These are phyloP conservation scores for Penicillium digitatum DNA, from an alignment of 2,329 filamentous ascomycete species.

Conservation along the genomic window DNA sequence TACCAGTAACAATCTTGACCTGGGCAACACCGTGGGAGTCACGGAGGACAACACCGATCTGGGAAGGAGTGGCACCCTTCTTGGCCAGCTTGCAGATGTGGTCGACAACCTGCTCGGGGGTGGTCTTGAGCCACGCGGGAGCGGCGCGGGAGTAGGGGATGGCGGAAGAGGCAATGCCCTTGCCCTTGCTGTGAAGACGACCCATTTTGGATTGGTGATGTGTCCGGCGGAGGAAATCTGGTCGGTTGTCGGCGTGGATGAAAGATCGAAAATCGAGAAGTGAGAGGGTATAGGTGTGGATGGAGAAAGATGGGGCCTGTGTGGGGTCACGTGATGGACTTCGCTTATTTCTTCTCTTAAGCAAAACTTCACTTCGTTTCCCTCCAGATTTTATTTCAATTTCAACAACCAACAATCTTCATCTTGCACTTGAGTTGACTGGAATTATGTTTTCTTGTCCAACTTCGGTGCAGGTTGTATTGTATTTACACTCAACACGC, in stretches of 20 bases:
- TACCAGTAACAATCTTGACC: constrained; percentile 96
- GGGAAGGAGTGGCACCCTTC: constrained; percentile 97
- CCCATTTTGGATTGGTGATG: constrained; percentile 42
- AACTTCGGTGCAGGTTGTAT: background rate
- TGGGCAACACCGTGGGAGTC: constrained; percentile 98
- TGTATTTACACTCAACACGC: background rate
- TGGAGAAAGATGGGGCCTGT: constrained; percentile 18
- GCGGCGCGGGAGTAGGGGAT: constrained; percentile 93
- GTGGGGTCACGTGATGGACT: constrained; percentile 33
- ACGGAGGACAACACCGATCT: constrained; percentile 98
- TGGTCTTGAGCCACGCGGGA: constrained; percentile 97
- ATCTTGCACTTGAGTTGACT: constrained; percentile 3
- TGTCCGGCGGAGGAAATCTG: constrained; percentile 27
- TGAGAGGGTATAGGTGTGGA: constrained; percentile 12
- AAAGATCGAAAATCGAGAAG: constrained; percentile 16
- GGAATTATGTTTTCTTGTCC: constrained; percentile 14
- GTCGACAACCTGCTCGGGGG: constrained; percentile 95
- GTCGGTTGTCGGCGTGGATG: constrained; percentile 35
- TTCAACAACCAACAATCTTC: background rate
- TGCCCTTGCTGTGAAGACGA: constrained; percentile 98
- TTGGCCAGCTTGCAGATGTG: constrained; percentile 98
- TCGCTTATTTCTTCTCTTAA: constrained; percentile 19
- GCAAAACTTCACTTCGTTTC: constrained; percentile 12
- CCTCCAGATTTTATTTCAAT: constrained; percentile 4
- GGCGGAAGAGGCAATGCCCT: constrained; percentile 95